These are phyloP conservation scores for Maudiozyma barnettii DNA, from an alignment of 805 yeast genomes.

Conservation along the genomic window DNA sequence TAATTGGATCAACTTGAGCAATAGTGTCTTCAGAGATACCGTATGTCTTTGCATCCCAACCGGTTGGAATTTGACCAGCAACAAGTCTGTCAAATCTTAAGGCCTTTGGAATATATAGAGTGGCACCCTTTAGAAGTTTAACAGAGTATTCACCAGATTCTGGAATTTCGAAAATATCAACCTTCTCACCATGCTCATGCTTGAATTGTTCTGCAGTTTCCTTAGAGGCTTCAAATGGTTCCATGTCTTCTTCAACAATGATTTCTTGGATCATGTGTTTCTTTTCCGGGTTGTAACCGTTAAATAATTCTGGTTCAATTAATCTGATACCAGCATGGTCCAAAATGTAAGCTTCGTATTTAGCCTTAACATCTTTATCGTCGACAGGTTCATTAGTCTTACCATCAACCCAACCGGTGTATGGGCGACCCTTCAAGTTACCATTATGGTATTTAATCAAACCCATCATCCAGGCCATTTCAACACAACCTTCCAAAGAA, in stretches of 20 bases:
- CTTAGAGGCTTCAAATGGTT: constrained; percentile 89
- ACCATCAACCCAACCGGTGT: constrained; percentile 96
- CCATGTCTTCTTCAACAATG: constrained; percentile 92
- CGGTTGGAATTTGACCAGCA: constrained; percentile 86
- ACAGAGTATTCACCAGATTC: constrained; percentile 92
- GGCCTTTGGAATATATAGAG: constrained; percentile 77
- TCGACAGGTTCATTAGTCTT: constrained; percentile 89
- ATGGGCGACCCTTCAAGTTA: constrained; percentile 49
- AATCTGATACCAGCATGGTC: constrained; percentile 95
- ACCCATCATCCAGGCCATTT: constrained; percentile 99
- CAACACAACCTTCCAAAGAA: constrained; percentile 94
- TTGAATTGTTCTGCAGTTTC: constrained; percentile 93
- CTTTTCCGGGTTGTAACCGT: constrained; percentile 90
- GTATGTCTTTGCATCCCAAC: constrained; percentile 92
- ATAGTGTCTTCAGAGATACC: constrained; percentile 93
- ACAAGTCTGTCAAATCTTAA: constrained; percentile 59
- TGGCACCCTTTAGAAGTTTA: constrained; percentile 85
- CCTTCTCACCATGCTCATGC: constrained; percentile 87
- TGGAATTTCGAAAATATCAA: constrained; percentile 79
- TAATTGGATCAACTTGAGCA: constrained; percentile 92
- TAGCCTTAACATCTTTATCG: constrained; percentile 84
- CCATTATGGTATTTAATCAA: constrained; percentile 92
- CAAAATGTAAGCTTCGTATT: constrained; percentile 81
- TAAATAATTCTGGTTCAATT: constrained; percentile 89
- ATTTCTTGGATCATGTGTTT: constrained; percentile 92